Evolutionary conservation across 176 grass and related monocot species (phyloP).

Genomic region (Tuctoria greenei): DNA sequence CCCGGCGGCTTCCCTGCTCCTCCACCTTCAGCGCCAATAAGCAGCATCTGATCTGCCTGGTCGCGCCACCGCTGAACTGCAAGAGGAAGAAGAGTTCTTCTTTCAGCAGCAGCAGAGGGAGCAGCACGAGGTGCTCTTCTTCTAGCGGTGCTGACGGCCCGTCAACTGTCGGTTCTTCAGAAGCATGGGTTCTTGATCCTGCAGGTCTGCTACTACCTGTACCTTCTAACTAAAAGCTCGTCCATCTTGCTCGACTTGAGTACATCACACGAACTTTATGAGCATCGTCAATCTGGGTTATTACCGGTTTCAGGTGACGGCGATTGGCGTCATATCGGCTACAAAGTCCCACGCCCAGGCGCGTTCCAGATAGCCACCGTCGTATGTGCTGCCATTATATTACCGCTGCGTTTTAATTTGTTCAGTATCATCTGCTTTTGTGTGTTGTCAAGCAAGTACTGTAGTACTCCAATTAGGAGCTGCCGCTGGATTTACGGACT

Average conservation of each 20-base stretch:
- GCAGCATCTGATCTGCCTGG: neutral
- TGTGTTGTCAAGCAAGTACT: too few species aligned
- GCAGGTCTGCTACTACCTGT: neutral
- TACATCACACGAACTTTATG: too few species aligned
- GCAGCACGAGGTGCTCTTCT: conserved; percentile 22
- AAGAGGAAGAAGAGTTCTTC: neutral
- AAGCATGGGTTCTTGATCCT: conserved; percentile 64
- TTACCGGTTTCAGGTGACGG: conserved; percentile 63
- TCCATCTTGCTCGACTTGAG: too few species aligned
- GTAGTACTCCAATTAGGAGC: too few species aligned
- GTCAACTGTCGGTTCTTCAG: conserved; percentile 13
- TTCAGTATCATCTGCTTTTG: too few species aligned
- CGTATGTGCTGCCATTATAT: conserved; percentile 24
- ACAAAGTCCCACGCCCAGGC: conserved; percentile 59
- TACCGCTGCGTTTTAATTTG: too few species aligned
- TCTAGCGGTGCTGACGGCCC: neutral
- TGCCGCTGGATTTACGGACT: too few species aligned
- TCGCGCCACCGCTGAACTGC: neutral
- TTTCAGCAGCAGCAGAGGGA: neutral
- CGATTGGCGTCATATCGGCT: conserved; percentile 71
- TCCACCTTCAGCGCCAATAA: neutral
- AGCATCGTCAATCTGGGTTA: too few species aligned
- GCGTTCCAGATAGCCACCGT: conserved; percentile 71
- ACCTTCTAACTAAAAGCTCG: too few species aligned
- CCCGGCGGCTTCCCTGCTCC: neutral